Evolutionary conservation across 305 asterid species (phyloP), one percentile per base, ranked within the genome.

Genomic region (Galium porrigens): DNA sequence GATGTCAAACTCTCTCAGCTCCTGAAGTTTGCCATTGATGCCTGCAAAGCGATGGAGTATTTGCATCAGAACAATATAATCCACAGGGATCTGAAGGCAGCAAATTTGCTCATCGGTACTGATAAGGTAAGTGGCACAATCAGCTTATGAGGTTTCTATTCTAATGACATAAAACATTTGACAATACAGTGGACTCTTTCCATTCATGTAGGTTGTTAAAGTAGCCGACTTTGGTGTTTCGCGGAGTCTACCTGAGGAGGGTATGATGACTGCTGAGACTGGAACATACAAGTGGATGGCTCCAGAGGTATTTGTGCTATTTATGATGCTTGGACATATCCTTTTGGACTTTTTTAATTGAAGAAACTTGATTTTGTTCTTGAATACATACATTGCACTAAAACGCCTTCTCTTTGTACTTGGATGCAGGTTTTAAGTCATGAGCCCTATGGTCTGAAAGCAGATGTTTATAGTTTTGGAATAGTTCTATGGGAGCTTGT

Each of bases 401-500:
- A 51, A 15, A 51, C 15, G 12, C 14, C 10, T 57, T 68, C 14
- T 9, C 46, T 37, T 51, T 57, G 27, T 37, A 17, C 71, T 69
- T 49, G n/a, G 36, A 42, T 60, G 12, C 73, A 91, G 96, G 92
- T 91, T 72, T 81, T 89, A 77, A 91, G 80, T 70, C 96, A 89
- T 77, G 84, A 86, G 72, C 95, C 89, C 17, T 89, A 91, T 70
- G 96, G 89, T 78, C 95, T 86, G 72, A 91, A 85, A 74, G 95
- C 95, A 32, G 98, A 91, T 69, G 87, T 91, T 44, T 89, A 83
- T 80, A 91, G 96, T 73, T 91, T 86, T 75, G 94, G 89, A 29
- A 85, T 91, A 75, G 96, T 89, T 66, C 86, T 91, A 68, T 89
- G 98, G 98, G 98, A 91, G 90, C 86, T 91, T 63, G 79, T 81